A percentile compares a stretch with the other conserved stretches of the same genome.
These are phyloP conservation scores for Boletellus ananas DNA, from an alignment of 768 basidiomycete species.

Conservation along the genomic window DNA sequence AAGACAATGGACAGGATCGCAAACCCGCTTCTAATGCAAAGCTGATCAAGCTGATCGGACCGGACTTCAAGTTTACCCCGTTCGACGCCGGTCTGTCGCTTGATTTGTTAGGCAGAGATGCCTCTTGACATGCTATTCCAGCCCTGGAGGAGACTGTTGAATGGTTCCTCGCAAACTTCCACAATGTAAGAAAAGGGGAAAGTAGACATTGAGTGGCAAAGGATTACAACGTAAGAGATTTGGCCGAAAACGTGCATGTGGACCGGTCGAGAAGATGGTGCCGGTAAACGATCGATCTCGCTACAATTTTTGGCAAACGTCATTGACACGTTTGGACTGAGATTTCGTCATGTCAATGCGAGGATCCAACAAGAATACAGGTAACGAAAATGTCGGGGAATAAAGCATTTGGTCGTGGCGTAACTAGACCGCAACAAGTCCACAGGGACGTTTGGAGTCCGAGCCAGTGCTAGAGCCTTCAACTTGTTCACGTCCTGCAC, in stretches of 20 bases:
- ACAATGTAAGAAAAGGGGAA: conserved; percentile 61
- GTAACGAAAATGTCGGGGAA: background rate
- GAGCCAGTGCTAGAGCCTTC: background rate
- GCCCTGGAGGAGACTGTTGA: conserved; percentile 75
- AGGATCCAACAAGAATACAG: background rate
- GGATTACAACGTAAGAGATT: background rate
- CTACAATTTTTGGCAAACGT: no score
- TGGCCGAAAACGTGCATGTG: no score
- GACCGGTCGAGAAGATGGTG: no score
- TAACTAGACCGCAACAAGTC: conserved; percentile 1
- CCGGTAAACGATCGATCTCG: no score
- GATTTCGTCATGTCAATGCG: background rate
- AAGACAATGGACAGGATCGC: conserved; percentile 91
- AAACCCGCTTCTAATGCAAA: conserved; percentile 96
- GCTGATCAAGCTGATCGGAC: conserved; percentile 65
- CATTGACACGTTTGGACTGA: no score
- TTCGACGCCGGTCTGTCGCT: conserved; percentile 67
- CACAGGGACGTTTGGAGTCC: conserved; percentile 1
- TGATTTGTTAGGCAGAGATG: background rate
- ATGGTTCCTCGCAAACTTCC: conserved; percentile 86
- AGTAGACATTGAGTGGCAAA: conserved; percentile 12
- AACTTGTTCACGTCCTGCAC: background rate
- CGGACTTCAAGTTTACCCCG: conserved; percentile 83
- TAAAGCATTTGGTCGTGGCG: background rate
- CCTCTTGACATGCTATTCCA: conserved; percentile 22